phyloP scores from a whole-genome alignment of 441 rosid species.

The Populus trichocarpa region DNA sequence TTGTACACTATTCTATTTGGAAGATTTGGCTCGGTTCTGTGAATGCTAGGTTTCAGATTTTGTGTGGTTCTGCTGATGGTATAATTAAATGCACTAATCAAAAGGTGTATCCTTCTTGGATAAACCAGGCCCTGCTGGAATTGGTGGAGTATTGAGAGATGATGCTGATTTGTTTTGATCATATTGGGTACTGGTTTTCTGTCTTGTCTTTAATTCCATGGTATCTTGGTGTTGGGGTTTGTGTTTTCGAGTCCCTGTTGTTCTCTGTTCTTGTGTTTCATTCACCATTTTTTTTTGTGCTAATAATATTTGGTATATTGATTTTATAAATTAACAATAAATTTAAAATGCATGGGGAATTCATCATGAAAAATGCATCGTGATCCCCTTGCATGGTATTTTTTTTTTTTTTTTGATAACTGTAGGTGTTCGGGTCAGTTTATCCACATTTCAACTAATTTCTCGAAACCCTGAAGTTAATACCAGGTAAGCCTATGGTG shows the following conservation, averaged over 20 bases:
- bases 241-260: not conserved
- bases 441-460: too few relatives aligned
- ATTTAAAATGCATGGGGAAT: too few relatives aligned
- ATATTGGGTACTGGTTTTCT: not conserved
- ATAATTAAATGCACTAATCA: not conserved
- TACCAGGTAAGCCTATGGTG: too few relatives aligned
- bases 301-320: too few relatives aligned
- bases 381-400: too few relatives aligned
- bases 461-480: too few relatives aligned
- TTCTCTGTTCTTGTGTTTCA: not conserved
- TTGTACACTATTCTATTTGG: not conserved
- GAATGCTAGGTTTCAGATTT: not conserved
- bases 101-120: not conserved
- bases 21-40: not conserved
- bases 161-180: not conserved
- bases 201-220: not conserved
- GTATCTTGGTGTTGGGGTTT: not conserved
- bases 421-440: too few relatives aligned
- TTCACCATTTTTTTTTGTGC: too few relatives aligned
- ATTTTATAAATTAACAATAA: too few relatives aligned
- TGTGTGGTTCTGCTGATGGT: not conserved
- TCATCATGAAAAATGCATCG: too few relatives aligned
- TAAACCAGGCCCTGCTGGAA: not conserved
- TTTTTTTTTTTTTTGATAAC: too few relatives aligned
- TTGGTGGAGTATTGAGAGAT: not conserved